A percentile compares a stretch with the other conserved stretches of the same genome.
Evolutionary conservation across 73 alveolate species (phyloP).

Genomic region (Tetrahymena thermophila): DNA sequence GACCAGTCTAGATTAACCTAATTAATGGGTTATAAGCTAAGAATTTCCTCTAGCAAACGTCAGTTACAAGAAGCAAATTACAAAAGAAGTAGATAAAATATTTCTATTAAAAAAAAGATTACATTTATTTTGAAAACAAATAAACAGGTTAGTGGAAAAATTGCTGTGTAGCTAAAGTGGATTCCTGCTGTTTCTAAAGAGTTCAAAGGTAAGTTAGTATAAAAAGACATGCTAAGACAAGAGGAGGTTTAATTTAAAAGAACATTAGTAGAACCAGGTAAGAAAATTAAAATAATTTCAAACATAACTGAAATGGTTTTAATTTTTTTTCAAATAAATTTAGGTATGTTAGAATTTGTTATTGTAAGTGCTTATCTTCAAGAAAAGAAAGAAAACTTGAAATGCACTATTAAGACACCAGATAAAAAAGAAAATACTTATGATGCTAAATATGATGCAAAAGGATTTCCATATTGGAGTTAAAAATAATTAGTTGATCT

Average conservation of each 20-base stretch:
- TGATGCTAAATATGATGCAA: background rate
- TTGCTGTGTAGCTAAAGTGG: background rate
- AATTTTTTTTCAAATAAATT: background rate
- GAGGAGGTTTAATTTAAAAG: background rate
- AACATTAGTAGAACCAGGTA: background rate
- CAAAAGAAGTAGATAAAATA: background rate
- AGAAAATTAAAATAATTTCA: background rate
- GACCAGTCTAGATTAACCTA: constrained; percentile 1
- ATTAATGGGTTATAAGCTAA: constrained; percentile 9
- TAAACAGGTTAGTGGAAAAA: background rate
- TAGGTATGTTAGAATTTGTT: background rate
- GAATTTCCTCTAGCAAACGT: constrained; percentile 1
- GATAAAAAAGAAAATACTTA: background rate
- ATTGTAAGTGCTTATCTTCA: background rate
- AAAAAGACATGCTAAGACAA: background rate
- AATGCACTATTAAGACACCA: background rate
- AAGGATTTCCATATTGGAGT: background rate
- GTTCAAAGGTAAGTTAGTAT: background rate
- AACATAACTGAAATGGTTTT: background rate
- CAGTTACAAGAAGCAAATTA: constrained; percentile 10
- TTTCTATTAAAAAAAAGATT: background rate
- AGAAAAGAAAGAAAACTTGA: background rate
- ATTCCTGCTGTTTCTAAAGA: background rate
- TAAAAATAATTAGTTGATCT: background rate
- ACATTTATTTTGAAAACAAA: background rate